Base-by-base conservation (phyloP, 2,329 filamentous ascomycete genomes). In the Fusarium succisae region DNA sequence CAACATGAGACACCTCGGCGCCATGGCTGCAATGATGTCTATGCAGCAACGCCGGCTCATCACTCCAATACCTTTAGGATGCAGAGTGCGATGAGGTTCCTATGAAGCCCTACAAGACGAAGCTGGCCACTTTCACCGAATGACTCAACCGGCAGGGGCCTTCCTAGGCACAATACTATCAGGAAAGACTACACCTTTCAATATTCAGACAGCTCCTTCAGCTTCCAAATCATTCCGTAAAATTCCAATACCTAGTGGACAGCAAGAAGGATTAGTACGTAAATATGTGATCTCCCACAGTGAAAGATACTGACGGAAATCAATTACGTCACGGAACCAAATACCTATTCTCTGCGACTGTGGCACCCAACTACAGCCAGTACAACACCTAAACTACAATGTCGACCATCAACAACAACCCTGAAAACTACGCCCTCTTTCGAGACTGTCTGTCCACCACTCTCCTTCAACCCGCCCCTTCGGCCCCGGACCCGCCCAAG, bases 391-490 rank as follows among this genome's bases (percentile, higher is more conserved):
- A 37, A 53, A 15, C 41, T 59, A n/a, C 47, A 63, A 78, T 78
- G 76, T 54, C 77, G 26, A 32, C 55, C 39, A 67, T 57, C 14
- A 70, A 76, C 11, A 72, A 76, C 22, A 76, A 75, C 62, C 61
- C 77, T n/a, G 74, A 78, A 48, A 83, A 82, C 63, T 82, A 82
- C 80, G 88, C 91, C 59, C 84, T 90, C 53, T 95, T 96, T 81
- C 87, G 92, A 61, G 94, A 96, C 77, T 93, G 90, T 78, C 84
- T 96, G 69, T 93, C 93, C 14, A 89, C 89, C 22, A 87, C 90
- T 2, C 85, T 96, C 18, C 88, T 96, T 59, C 89, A 90, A 56
- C 90, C 87, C 68, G 87, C 91, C 18, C 82, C 87, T 9, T 79
- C 82, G 15, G 78, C 84, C 32, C 70, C 81, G 30, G 86, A 84